Evolutionary conservation across 2,329 filamentous ascomycete genomes (phyloP), one percentile per base, ranked within the genome.

Genomic region (Achaetomium macrosporum): DNA sequence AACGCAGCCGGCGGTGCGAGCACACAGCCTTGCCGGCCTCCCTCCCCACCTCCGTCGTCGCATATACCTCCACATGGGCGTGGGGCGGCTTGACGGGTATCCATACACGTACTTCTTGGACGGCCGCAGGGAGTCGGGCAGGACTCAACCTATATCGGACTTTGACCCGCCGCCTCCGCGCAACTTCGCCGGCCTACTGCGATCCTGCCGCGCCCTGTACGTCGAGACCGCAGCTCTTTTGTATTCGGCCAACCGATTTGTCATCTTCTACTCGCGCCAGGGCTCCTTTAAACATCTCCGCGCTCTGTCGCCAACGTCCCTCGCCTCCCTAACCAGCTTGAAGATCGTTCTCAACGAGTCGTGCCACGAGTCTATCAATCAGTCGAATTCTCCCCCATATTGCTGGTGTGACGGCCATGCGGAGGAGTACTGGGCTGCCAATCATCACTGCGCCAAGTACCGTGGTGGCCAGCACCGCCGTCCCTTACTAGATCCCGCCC

Each of bases 31-130:
- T n/a, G n/a, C n/a, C n/a, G n/a, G n/a, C n/a, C 46, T 49, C 17
- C 29, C 35, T 30, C 51, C 40, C n/a, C 16, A 45, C 13, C 12
- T 53, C 20, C 45, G 45, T 19, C 51, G 20, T 41, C 41, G 33
- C 33, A 53, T 53, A n/a, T 49, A 49, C 40, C 40, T 45, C 13
- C n/a, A 42, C 25, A 5, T 19, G 20, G 51, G 46, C 13, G 41
- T 53, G 16, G 46, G 33, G 17, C 46, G 44, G 12, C 41, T 31
- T 8, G 51, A 53, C 16, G 31, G 51, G 4, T 16, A 37, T 8
- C 40, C 39, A 12, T 44, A 29, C 25, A 48, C 33, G 2, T 44
- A 44, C 31, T 43, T 39, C 33, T 44, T 53, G 45, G 45, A 48
- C 20, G 33, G 33, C 33, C 51, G 19, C 30, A 48, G 36, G n/a